Evolutionary conservation across 2,329 filamentous ascomycete species (phyloP).

Genomic region (Colletotrichum sp.): DNA sequence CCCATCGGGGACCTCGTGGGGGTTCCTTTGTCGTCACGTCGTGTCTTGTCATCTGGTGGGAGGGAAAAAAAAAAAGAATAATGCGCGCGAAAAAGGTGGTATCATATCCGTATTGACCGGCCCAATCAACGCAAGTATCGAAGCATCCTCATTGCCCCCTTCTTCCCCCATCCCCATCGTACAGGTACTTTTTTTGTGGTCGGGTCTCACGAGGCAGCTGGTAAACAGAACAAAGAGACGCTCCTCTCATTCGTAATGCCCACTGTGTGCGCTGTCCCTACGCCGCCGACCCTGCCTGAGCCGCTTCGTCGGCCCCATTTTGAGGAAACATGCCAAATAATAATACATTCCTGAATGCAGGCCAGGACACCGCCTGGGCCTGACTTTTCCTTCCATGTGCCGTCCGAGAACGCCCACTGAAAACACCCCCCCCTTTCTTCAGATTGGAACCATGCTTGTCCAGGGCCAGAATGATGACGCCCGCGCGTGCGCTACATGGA

Average conservation of each 20-base stretch:
- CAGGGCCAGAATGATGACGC: no score
- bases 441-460: background rate
- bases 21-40: background rate
- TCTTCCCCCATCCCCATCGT: background rate
- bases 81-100: background rate
- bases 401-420: background rate
- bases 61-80: background rate
- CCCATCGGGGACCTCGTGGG: background rate
- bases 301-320: background rate
- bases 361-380: background rate
- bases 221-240: background rate
- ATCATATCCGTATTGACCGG: constrained; percentile 8
- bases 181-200: constrained; percentile 6
- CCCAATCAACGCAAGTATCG: background rate
- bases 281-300: background rate
- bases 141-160: background rate
- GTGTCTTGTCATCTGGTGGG: background rate
- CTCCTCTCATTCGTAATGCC: background rate
- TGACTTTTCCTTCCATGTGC: background rate
- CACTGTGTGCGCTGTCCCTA: background rate
- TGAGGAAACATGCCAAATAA: constrained; percentile 2
- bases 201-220: background rate
- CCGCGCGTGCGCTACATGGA: background rate
- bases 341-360: constrained; percentile 3
- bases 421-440: background rate